Evolutionary conservation across 495 filamentous ascomycete genomes (phyloP).

Genomic region (Talaromyces adpressus): DNA sequence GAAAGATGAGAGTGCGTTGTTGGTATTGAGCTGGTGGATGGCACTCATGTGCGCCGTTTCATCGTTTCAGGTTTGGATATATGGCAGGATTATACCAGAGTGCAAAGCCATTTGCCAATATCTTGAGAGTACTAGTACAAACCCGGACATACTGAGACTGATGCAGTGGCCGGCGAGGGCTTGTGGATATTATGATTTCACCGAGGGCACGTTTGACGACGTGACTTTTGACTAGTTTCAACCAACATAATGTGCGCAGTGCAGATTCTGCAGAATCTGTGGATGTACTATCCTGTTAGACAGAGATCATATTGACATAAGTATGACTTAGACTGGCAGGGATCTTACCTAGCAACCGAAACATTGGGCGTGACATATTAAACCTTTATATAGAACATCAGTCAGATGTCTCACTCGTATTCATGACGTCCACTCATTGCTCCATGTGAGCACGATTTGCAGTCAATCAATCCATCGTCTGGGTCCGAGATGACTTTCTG

Average conservation of each 20-base stretch:
- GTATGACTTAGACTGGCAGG: not conserved
- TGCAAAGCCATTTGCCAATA: conserved; percentile 40
- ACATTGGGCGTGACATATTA: not conserved
- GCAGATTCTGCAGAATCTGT: not conserved
- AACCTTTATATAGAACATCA: not conserved
- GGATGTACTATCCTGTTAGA: not conserved
- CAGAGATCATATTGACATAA: not conserved
- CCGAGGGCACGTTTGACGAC: not conserved
- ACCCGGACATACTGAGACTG: conserved; percentile 19
- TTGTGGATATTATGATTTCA: conserved; percentile 56
- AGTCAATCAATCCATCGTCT: not conserved
- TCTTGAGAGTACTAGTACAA: conserved; percentile 22
- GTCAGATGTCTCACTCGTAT: not conserved
- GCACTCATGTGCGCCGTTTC: conserved; percentile 23
- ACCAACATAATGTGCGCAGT: not conserved
- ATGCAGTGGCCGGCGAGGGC: conserved; percentile 56
- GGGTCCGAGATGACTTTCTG: not conserved
- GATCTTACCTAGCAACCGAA: not conserved
- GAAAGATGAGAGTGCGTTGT: conserved; percentile 35
- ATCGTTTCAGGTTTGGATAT: conserved; percentile 32
- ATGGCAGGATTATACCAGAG: conserved; percentile 30
- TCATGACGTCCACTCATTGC: not conserved
- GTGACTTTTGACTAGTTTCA: not conserved
- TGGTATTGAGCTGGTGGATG: conserved; percentile 41
- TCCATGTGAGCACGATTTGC: not conserved